Evolutionary conservation across 2,329 filamentous ascomycete species (phyloP), one percentile per base, ranked within the genome.

Genomic region (Emmonsiellopsis sp.): DNA sequence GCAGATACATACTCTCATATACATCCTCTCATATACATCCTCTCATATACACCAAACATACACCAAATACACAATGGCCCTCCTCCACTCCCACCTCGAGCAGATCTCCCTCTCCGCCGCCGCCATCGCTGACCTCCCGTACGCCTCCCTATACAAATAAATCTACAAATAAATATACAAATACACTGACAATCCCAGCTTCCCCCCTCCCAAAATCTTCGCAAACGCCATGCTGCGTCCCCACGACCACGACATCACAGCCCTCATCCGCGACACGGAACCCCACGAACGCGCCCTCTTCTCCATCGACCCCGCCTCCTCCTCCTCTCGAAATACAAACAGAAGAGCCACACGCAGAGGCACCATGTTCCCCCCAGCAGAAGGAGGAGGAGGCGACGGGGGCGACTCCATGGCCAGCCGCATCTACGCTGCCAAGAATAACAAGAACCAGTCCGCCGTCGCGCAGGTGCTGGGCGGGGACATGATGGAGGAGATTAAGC

Each of bases 191-290:
- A 44, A 4, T 10, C 59, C 45, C 65, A 94, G 89, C 35, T 97
- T 97, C 63, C 89, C 89, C 41, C 82, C 82, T 1, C 89, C 92
- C n/a, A 94, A 89, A 64, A 90, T 93, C 65, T 98, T 97, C 73
- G 93, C 91, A 61, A 96, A 95, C 69, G 90, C 93, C 35, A 80
- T 98, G 40, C 83, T 97, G 48, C 84, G 86, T 54, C 84, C 84
- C 60, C 85, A 91, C 70, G 93, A 98, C 60, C 85, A 91, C 70
- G 93, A 98, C 70, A 97, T 98, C 62, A 97, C 93, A 3, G 82
- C 88, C 10, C 76, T 98, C 47, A 96, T 98, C 64, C 87, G 93
- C 56, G 93, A 98, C 69, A 96, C 92, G 3, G 93, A 98, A 71
- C 75, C 86, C 20, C 92, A 97, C 73, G 93, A 98, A 70, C 86